These are phyloP conservation scores for Phytopythium montanum DNA, from an alignment of 352 stramenopile species.

Conservation along the genomic window DNA sequence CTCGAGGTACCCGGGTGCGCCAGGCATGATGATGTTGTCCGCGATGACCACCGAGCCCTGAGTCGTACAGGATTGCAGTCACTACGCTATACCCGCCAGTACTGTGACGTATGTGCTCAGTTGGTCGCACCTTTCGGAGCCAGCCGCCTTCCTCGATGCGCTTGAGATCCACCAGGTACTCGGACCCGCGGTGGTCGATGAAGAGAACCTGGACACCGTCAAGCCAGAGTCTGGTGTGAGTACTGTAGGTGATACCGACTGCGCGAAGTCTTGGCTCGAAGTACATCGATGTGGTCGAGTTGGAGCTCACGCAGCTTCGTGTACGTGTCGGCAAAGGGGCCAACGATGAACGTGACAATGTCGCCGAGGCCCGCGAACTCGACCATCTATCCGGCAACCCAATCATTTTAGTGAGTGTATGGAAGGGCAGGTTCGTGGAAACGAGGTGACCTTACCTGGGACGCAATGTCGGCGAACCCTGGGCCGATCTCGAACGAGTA, in stretches of 20 bases:
- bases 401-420: neutral
- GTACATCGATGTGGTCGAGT: constrained; percentile 27
- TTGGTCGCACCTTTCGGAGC: constrained; percentile 16
- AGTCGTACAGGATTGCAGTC: neutral
- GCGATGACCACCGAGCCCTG: constrained; percentile 35
- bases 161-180: constrained; percentile 28
- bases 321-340: constrained; percentile 29
- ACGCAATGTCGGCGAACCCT: constrained; percentile 26
- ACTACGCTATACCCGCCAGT: neutral
- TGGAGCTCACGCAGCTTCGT: constrained; percentile 18
- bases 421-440: neutral
- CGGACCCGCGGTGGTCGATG: constrained; percentile 32
- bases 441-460: constrained; percentile 24
- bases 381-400: constrained; percentile 18
- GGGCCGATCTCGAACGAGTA: constrained; percentile 47
- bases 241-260: neutral
- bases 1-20: constrained; percentile 31
- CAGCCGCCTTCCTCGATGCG: constrained; percentile 28
- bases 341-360: constrained; percentile 31
- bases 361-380: constrained; percentile 25
- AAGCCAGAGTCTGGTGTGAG: neutral
- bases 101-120: no score
- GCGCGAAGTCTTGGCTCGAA: neutral
- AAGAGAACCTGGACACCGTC: constrained; percentile 24
- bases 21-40: constrained; percentile 33